Evolutionary conservation across 2,329 filamentous ascomycete species (phyloP).

Genomic region (Neopestalotiopsis rosae): DNA sequence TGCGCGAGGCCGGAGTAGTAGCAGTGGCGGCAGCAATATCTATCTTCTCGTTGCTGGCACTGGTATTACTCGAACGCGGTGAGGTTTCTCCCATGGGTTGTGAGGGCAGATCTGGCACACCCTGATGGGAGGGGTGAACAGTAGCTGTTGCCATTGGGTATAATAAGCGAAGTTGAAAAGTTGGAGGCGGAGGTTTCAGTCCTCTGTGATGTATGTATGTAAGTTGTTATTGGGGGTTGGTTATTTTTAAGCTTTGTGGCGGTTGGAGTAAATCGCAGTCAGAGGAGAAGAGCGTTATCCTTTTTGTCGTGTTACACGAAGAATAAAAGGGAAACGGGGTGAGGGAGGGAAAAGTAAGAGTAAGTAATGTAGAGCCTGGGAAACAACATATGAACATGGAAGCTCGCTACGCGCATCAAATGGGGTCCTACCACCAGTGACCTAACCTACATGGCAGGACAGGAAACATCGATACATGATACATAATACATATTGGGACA

Average conservation of each 20-base stretch:
- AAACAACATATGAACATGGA: neutral
- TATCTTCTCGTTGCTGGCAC: conserved; percentile 19
- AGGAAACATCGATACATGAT: neutral
- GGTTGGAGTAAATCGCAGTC: neutral
- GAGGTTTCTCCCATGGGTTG: conserved; percentile 10
- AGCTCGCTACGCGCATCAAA: neutral
- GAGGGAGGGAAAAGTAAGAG: neutral
- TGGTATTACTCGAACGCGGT: conserved; percentile 22
- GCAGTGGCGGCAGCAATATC: conserved; percentile 21
- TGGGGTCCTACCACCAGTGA: too few relatives aligned
- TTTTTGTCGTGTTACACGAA: neutral
- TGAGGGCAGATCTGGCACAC: conserved; percentile 8
- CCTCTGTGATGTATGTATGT: neutral
- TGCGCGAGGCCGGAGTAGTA: conserved; percentile 21
- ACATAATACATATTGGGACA: neutral
- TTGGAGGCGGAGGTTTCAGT: neutral
- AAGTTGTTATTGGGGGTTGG: neutral
- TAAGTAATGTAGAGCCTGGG: neutral
- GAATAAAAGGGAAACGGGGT: too few relatives aligned
- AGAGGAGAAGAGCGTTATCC: neutral
- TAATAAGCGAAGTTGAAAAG: neutral
- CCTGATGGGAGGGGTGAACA: conserved; percentile 9
- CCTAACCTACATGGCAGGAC: neutral
- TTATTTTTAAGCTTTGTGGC: neutral
- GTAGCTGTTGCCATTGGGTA: conserved; percentile 9